Evolutionary conservation across 2,329 filamentous ascomycete genomes (phyloP).

Genomic region (Colletotrichum euphorbiae): DNA sequence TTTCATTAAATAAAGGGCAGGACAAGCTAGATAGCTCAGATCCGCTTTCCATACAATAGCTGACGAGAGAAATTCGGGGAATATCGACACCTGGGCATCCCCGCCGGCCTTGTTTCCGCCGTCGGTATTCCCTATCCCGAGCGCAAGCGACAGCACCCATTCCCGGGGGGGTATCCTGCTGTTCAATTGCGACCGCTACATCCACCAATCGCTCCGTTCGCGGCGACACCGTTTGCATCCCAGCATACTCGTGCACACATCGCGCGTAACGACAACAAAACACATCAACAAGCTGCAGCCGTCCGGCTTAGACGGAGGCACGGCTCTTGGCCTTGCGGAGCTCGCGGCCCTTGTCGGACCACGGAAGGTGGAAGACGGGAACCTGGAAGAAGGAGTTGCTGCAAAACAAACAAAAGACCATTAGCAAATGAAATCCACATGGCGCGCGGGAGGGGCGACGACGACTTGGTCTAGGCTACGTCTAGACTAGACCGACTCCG

Average conservation of each 20-base stretch:
- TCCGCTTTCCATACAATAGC: background rate
- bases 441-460: background rate
- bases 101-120: conserved; percentile 2
- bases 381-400: conserved; percentile 92
- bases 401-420: conserved; percentile 45
- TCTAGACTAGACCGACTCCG: background rate
- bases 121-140: conserved; percentile 14
- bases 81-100: background rate
- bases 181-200: background rate
- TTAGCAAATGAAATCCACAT: conserved; percentile 30
- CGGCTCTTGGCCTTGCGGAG: conserved; percentile 63
- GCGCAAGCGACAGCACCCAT: background rate
- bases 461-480: background rate
- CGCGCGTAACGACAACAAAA: conserved; percentile 1
- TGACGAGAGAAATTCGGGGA: background rate
- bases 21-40: background rate
- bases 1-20: conserved; percentile 12
- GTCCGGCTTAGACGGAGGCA: conserved; percentile 43
- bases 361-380: conserved; percentile 94
- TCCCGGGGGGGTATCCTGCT: conserved; percentile 14
- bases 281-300: background rate
- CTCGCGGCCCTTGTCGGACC: conserved; percentile 82
- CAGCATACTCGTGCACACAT: background rate
- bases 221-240: background rate
- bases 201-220: background rate